phyloP scores from a whole-genome alignment of 192 early-diverging fungal species.

The Dissophora globulifera region DNA sequence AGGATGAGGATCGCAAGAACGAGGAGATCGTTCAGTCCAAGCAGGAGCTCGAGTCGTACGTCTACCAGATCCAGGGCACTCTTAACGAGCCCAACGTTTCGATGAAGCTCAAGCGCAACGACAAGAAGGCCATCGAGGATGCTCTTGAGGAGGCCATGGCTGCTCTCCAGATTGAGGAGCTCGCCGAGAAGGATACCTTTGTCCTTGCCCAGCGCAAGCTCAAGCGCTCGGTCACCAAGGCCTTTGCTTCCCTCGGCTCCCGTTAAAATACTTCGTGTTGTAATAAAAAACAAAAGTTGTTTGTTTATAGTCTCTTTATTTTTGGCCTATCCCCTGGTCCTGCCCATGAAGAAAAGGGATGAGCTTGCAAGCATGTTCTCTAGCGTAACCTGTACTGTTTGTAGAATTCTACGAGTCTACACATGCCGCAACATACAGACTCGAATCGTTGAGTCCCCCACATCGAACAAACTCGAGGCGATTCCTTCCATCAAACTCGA shows the following conservation, averaged over 20 bases:
- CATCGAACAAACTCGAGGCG: too few species aligned
- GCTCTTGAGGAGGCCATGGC: slow-evolving; percentile 83
- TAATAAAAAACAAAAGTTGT: slow-evolving; percentile 23
- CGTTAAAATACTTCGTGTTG: slow-evolving; percentile 30
- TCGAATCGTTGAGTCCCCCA: too few species aligned
- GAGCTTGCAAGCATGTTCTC: too few species aligned
- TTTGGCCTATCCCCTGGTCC: too few species aligned
- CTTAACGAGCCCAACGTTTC: slow-evolving; percentile 77
- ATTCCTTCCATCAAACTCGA: too few species aligned
- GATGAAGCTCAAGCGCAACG: slow-evolving; percentile 77
- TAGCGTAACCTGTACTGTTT: too few species aligned
- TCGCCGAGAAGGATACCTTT: slow-evolving; percentile 69
- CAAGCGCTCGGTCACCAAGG: slow-evolving; percentile 74
- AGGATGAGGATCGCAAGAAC: slow-evolving; percentile 80
- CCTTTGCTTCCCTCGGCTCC: slow-evolving; percentile 71
- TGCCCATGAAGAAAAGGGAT: too few species aligned
- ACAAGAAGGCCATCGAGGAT: slow-evolving; percentile 76
- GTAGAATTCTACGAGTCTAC: too few species aligned
- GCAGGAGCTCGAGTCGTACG: slow-evolving; percentile 82
- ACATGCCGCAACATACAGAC: too few species aligned
- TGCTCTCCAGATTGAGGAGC: slow-evolving; percentile 72
- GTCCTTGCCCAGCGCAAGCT: slow-evolving; percentile 77
- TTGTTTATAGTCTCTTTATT: not conserved
- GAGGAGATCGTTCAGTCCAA: slow-evolving; percentile 83
- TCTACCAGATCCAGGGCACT: slow-evolving; percentile 77